These are phyloP conservation scores for Monilinia fructigena DNA, from an alignment of 2,329 filamentous ascomycete genomes.

Conservation along the genomic window DNA sequence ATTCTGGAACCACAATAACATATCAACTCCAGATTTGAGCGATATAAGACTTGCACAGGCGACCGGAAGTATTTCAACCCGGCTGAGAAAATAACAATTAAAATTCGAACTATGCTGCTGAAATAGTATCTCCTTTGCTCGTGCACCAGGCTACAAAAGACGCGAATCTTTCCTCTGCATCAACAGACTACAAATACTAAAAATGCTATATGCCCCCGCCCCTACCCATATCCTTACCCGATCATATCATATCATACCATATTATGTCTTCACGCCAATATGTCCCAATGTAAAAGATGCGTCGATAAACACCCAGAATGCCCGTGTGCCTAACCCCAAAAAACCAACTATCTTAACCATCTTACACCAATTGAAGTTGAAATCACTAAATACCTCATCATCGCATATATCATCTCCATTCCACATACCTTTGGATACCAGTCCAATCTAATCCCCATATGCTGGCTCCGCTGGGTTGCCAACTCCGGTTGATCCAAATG, in stretches of 20 bases:
- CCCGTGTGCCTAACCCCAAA: not conserved
- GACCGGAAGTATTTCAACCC: not conserved
- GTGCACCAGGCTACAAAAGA: not conserved
- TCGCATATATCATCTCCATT: slow-evolving; percentile 26
- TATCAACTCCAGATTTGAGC: not conserved
- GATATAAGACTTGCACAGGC: not conserved
- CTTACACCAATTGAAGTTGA: slow-evolving; percentile 1
- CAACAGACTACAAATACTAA: not conserved
- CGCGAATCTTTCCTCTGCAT: not conserved
- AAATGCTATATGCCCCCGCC: not conserved
- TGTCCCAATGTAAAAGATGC: slow-evolving; percentile 14
- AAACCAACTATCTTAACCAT: not conserved
- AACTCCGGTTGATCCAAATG: slow-evolving; percentile 51
- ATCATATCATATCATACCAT: not conserved
- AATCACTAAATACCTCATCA: slow-evolving; percentile 13
- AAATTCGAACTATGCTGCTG: not conserved
- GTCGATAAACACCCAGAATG: slow-evolving; percentile 15
- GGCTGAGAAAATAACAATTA: not conserved
- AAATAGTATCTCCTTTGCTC: slow-evolving; percentile 12
- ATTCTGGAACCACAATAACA: not conserved
- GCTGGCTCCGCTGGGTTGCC: slow-evolving; percentile 15
- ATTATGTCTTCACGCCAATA: slow-evolving; percentile 7
- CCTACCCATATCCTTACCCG: not conserved
- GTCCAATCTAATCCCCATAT: slow-evolving; percentile 33
- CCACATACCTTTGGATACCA: slow-evolving; percentile 26